Conservation (phyloP, 306 rosid species). For the Fragaria ananassa region DNA sequence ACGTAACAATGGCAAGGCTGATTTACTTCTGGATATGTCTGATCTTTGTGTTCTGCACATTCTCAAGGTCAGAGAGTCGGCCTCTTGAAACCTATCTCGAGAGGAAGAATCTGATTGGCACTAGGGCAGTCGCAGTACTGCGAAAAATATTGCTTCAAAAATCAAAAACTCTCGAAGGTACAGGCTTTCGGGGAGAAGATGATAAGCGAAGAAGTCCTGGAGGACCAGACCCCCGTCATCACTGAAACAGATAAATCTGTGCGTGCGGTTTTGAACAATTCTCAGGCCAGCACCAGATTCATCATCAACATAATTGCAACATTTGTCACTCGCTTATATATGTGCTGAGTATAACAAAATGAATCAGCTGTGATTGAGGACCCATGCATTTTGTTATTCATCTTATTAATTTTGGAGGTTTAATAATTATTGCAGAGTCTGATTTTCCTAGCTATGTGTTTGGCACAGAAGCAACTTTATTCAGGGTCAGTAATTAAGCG, state of each 20-base stretch:
- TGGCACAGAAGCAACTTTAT: no score
- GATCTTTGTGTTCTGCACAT: neutral
- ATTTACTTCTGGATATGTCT: neutral
- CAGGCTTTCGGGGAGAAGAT: neutral
- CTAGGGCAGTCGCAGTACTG: slow-evolving; percentile 12
- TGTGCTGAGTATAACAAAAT: neutral
- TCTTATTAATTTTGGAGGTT: no score
- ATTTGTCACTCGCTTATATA: neutral
- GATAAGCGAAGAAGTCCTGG: slow-evolving; percentile 28
- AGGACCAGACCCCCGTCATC: slow-evolving; percentile 39
- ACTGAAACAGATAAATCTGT: slow-evolving; percentile 1
- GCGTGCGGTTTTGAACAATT: neutral
- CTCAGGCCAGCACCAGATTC: neutral
- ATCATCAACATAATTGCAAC: neutral
- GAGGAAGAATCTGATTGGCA: neutral
- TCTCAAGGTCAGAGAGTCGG: slow-evolving; percentile 6
- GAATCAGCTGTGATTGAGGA: no score
- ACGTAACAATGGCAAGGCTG: slow-evolving; percentile 18
- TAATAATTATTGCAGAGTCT: no score
- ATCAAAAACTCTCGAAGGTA: slow-evolving; percentile 7
- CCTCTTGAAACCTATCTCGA: neutral
- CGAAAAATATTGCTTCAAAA: slow-evolving; percentile 9
- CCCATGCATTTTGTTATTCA: no score
- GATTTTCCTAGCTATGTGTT: no score
- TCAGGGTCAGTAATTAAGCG: no score